Evolutionary conservation across 352 stramenopile species (phyloP), one percentile per base, ranked within the genome.

Genomic region (Globisporangium solare): DNA sequence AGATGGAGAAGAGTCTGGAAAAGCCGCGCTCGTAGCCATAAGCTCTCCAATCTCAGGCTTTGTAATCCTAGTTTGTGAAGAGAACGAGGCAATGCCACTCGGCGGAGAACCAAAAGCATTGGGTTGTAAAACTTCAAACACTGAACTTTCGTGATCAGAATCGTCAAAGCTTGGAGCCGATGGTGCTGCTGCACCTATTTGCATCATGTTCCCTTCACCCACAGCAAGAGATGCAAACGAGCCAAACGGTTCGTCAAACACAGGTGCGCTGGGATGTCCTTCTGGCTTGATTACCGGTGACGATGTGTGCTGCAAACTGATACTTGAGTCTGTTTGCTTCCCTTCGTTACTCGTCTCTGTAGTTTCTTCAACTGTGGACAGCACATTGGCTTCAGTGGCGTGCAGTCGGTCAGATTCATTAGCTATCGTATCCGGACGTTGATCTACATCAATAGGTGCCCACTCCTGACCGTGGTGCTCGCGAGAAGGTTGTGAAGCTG

Each of bases 131-230:
- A 13, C 17, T n/a, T 48, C 24, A n/a, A 50, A 24, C 47, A 31
- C 7, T 14, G 45, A 17, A 21, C 43, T n/a, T 42, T 81, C 69
- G 7, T 76, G 69, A 48, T 76, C 72, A 12, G 69, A 79, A 49
- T 76, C 67, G 41, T 69, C 59, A 43, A 81, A 79, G 24, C 46
- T 70, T 27, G 72, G 72, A 22, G 72, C 72, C 1, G 72, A 81
- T 7, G 72, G 72, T 22, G 58, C 67, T 7, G 58, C 47, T 14
- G 56, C 62, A 39, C n/a, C 15, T n/a, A 11, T 39, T 27, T 31
- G 6, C n/a, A 51, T 18, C 11, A 17, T 17, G 0, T 22, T 35
- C 0, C 31, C 35, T 3, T 20, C 1, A 8, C 18, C 15, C 20
- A 47, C 37, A 3, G 57, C 61, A 14, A 62, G 32, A 11, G 51